phyloP scores from a whole-genome alignment of 345 rosid species.

The Crucihimalaya himalaica region DNA sequence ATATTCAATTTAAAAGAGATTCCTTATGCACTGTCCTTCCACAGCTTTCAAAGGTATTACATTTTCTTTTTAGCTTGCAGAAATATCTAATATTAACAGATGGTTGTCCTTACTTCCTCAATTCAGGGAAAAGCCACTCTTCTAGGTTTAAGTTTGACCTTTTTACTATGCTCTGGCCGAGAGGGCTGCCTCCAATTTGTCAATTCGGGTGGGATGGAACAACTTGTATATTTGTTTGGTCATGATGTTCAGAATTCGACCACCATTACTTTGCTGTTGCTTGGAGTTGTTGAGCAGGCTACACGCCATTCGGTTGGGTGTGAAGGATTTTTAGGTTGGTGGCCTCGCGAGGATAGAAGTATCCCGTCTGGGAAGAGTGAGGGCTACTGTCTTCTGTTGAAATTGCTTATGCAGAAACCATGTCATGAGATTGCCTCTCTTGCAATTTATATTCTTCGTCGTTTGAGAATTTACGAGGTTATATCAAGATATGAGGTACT shows the following conservation, averaged over 20 bases:
- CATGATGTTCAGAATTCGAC: constrained; percentile 56
- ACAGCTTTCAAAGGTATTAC: constrained; percentile 63
- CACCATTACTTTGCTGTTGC: constrained; percentile 54
- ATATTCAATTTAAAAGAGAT: constrained; percentile 49
- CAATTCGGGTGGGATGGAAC: constrained; percentile 77
- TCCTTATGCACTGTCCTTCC: constrained; percentile 47
- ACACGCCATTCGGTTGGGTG: constrained; percentile 89
- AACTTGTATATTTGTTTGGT: constrained; percentile 57
- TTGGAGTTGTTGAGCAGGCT: constrained; percentile 91
- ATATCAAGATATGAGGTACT: constrained; percentile 89
- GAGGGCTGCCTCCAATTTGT: constrained; percentile 97
- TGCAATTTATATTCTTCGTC: constrained; percentile 74
- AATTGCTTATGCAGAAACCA: constrained; percentile 75
- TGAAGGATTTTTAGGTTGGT: constrained; percentile 94
- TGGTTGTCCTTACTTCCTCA: constrained; percentile 40
- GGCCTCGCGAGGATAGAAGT: constrained; percentile 87
- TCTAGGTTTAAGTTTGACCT: constrained; percentile 68
- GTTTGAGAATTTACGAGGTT: constrained; percentile 88
- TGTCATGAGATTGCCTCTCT: constrained; percentile 85
- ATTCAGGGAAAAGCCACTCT: constrained; percentile 70
- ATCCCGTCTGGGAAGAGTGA: constrained; percentile 76
- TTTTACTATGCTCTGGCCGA: constrained; percentile 79
- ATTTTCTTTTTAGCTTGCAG: constrained; percentile 15
- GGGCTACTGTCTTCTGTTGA: constrained; percentile 75
- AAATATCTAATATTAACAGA: constrained; percentile 11